Base-by-base conservation (phyloP, 805 yeast species). In the Jamesozyma piceae region DNA sequence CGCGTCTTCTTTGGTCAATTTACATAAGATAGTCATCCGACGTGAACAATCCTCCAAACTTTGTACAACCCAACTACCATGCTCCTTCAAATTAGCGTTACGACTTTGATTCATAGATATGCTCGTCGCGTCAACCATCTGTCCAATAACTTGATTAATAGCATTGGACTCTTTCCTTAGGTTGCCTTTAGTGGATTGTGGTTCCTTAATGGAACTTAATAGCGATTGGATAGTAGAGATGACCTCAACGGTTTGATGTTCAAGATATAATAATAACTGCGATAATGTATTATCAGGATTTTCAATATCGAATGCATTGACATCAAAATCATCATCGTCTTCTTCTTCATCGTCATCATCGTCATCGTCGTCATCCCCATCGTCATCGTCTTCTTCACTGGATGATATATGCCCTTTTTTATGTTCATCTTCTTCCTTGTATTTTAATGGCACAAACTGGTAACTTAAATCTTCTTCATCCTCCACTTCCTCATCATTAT, bases 201-300 rank as follows among this genome's bases (percentile, higher is more conserved):
- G 85, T 51, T 77, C 76, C 62, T 82, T 82, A 52, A 84, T 84
- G 0, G 90, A 78, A 3, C 79, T 75, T 45, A 90, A 70, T 47
- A 90, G 71, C 17, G 83, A 75, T 58, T 89, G 96, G 51, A 89
- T 89, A 0, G 95, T 85, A 13, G 88, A 76, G 38, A 90, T 89
- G 2, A 90, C 96, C 54, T 83, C 83, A 15, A 85, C 89, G 0
- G 97, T 89, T 65, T 89, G 95, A 62, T 87, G 95, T 60, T 90
- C 97, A 54, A 90, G 71, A 59, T 88, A 90, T 24, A 80, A 70
- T 53, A 89, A 74, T 45, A 90, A 77, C 54, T 87, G 94, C 6
- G 86, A 78, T 49, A 89, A 72, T 1, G 95, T 83, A 58, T 86
- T 85, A 55, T 89, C 97, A 1, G 95, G 95, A 54, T 86, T 84